Evolutionary conservation across 2,329 filamentous ascomycete genomes (phyloP).

Genomic region (Sclerotinia nivalis): DNA sequence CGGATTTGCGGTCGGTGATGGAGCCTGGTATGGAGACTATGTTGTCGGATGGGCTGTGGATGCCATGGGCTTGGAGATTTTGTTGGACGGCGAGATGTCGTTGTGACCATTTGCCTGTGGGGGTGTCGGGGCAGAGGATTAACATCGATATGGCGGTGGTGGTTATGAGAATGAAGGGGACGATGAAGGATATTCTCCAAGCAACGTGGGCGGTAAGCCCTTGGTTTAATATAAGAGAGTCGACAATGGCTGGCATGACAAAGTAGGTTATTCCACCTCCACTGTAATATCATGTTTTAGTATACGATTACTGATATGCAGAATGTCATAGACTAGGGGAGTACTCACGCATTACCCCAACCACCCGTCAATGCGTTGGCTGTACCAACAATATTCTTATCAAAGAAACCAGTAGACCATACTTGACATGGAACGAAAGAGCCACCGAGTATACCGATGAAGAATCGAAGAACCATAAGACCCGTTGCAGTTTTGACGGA

Average conservation of each 20-base stretch:
- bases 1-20: conserved; percentile 31
- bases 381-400: conserved; percentile 87
- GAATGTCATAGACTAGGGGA: neutral
- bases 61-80: conserved; percentile 48
- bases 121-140: conserved; percentile 76
- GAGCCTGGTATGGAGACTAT: conserved; percentile 39
- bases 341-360: conserved; percentile 67
- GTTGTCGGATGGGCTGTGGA: conserved; percentile 43
- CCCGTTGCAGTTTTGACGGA: conserved; percentile 67
- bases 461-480: conserved; percentile 74
- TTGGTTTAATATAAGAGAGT: conserved; percentile 64
- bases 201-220: conserved; percentile 66
- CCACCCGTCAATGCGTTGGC: conserved; percentile 84
- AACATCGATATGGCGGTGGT: conserved; percentile 67
- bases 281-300: neutral
- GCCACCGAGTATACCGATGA: conserved; percentile 76
- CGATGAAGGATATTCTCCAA: conserved; percentile 83
- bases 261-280: conserved; percentile 93
- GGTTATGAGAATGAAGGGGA: conserved; percentile 77
- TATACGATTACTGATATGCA: neutral
- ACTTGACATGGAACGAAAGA: conserved; percentile 86
- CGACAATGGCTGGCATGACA: conserved; percentile 86
- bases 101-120: conserved; percentile 78
- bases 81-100: conserved; percentile 52
- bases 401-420: conserved; percentile 90